Evolutionary conservation across 2,329 filamentous ascomycete genomes (phyloP).

Genomic region (Talaromyces sp.): DNA sequence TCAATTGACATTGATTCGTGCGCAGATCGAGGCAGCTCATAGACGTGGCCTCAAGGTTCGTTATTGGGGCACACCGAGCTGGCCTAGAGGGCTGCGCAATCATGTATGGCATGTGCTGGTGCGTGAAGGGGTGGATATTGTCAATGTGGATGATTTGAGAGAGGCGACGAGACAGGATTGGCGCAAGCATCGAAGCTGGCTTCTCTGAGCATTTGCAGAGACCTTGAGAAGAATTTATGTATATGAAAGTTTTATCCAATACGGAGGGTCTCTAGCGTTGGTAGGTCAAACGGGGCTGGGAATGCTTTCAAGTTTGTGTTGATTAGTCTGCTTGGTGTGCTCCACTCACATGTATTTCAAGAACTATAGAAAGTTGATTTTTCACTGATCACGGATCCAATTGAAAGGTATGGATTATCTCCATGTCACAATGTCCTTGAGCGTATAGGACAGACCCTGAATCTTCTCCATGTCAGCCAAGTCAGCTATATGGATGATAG

Average conservation of each 20-base stretch:
- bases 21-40: conserved; percentile 13
- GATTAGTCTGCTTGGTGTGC: background rate
- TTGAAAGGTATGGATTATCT: too few relatives aligned
- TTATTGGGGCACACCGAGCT: conserved; percentile 17
- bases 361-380: too few relatives aligned
- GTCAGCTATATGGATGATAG: too few relatives aligned
- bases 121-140: conserved; percentile 15
- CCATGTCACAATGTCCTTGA: too few relatives aligned
- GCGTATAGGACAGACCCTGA: too few relatives aligned
- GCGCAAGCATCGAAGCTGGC: conserved; percentile 17
- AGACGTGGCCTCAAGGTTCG: conserved; percentile 15
- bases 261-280: background rate
- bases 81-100: conserved; percentile 16
- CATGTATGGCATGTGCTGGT: conserved; percentile 18
- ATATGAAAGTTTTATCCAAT: background rate
- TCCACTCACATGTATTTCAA: background rate
- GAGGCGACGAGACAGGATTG: conserved; percentile 18
- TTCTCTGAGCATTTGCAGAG: background rate
- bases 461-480: too few relatives aligned
- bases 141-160: conserved; percentile 19
- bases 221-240: background rate
- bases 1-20: conserved; percentile 9
- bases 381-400: too few relatives aligned
- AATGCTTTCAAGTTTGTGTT: background rate
- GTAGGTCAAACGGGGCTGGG: background rate